phyloP scores from a whole-genome alignment of 768 basidiomycete species.

The Leccinum barrowsii region DNA sequence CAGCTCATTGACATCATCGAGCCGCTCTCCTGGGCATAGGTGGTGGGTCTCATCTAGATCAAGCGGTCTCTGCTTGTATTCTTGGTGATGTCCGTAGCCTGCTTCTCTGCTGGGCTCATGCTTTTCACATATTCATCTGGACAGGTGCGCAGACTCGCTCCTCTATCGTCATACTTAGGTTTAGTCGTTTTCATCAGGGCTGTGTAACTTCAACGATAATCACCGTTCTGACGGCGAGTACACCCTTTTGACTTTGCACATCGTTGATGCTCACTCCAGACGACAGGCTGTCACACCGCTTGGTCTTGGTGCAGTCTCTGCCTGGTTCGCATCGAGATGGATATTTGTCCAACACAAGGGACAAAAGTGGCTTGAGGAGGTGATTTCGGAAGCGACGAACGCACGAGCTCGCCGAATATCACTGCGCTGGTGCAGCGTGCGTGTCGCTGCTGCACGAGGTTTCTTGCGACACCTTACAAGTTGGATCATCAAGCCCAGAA shows the following conservation, averaged over 20 bases:
- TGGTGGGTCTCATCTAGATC: slow-evolving; percentile 79
- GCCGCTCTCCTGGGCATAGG: slow-evolving; percentile 52
- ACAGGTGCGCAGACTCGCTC: slow-evolving; percentile 45
- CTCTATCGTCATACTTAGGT: slow-evolving; percentile 20
- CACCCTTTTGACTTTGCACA: not conserved
- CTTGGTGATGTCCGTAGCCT: slow-evolving; percentile 78
- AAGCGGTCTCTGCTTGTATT: slow-evolving; percentile 81
- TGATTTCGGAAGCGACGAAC: slow-evolving; percentile 30
- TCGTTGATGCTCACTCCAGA: slow-evolving; percentile 7
- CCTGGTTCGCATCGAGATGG: slow-evolving; percentile 52
- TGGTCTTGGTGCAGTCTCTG: slow-evolving; percentile 47
- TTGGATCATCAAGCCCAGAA: slow-evolving; percentile 25
- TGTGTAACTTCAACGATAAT: slow-evolving; percentile 64
- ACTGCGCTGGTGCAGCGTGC: slow-evolving; percentile 22
- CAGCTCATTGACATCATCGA: slow-evolving; percentile 25
- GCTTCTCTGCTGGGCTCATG: slow-evolving; percentile 76
- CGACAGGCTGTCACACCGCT: slow-evolving; percentile 36
- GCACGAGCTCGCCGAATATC: slow-evolving; percentile 25
- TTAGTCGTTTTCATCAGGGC: slow-evolving; percentile 39
- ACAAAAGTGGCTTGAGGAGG: slow-evolving; percentile 49
- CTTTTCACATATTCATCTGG: slow-evolving; percentile 72
- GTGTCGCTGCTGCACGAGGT: slow-evolving; percentile 18
- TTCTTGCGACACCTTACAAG: slow-evolving; percentile 21
- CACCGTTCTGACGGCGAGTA: slow-evolving; percentile 60
- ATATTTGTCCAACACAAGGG: slow-evolving; percentile 47